These are phyloP conservation scores for Trametes sp. DNA, from an alignment of 1,284 basidiomycete species.

Conservation along the genomic window DNA sequence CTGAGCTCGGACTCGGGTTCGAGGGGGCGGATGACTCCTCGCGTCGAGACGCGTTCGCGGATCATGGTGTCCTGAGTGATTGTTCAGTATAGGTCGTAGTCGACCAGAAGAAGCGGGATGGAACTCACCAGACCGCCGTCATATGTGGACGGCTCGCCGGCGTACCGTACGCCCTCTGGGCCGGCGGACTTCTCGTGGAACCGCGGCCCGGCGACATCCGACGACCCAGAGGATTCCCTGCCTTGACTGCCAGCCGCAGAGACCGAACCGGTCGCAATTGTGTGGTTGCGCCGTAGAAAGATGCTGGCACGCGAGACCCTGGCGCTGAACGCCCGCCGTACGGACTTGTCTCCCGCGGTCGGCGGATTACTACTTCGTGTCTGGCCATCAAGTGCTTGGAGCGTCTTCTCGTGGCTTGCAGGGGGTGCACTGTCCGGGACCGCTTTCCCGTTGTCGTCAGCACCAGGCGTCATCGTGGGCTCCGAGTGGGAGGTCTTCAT, in stretches of 20 bases:
- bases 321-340: constrained; percentile 33
- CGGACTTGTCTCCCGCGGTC: constrained; percentile 3
- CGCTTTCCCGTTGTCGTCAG: neutral
- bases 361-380: neutral
- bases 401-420: neutral
- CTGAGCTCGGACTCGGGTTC: constrained; percentile 60
- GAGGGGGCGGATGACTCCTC: constrained; percentile 64
- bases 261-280: neutral
- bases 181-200: constrained; percentile 44
- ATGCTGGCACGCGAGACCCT: constrained; percentile 32
- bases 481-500: constrained; percentile 2
- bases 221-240: constrained; percentile 33
- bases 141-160: constrained; percentile 75
- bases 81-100: neutral
- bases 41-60: constrained; percentile 71
- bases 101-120: neutral
- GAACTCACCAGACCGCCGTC: constrained; percentile 53
- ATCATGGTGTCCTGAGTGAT: constrained; percentile 61
- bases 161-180: constrained; percentile 49
- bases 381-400: neutral
- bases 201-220: constrained; percentile 57
- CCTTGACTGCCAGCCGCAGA: constrained; percentile 1
- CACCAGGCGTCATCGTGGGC: neutral
- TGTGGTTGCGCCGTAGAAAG: constrained; percentile 24
- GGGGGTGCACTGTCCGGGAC: neutral